Evolutionary conservation across 345 rosid species (phyloP).

Genomic region (Populus pruinosa): DNA sequence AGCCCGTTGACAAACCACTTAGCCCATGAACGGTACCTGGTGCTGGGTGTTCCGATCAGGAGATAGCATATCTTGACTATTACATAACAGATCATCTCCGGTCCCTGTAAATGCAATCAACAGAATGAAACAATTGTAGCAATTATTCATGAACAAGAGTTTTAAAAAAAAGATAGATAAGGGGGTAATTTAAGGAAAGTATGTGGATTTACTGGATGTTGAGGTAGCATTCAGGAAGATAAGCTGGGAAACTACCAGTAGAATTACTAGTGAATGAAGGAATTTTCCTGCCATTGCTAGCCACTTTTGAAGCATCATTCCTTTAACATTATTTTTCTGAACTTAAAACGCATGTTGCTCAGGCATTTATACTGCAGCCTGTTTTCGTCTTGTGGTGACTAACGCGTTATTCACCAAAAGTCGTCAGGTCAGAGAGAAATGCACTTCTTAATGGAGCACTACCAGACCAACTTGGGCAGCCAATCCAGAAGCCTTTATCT

Average conservation of each 20-base stretch:
- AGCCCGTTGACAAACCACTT: neutral
- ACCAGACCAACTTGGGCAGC: neutral
- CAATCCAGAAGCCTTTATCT: neutral
- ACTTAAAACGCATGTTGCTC: neutral
- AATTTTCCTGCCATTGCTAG: neutral
- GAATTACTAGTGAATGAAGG: neutral
- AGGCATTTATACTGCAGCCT: neutral
- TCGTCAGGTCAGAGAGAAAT: neutral
- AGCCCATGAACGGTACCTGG: neutral
- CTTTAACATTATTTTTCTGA: neutral
- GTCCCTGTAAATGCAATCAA: neutral
- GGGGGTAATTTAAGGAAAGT: neutral
- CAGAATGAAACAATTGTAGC: too few species aligned
- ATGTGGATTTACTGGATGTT: neutral
- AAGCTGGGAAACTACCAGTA: neutral
- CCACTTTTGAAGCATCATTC: neutral
- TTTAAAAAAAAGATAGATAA: neutral
- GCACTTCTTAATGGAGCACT: neutral
- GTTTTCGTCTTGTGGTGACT: neutral
- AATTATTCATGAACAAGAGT: neutral
- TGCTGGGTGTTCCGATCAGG: neutral
- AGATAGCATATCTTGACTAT: neutral
- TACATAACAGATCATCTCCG: neutral
- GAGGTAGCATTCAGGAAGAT: slow-evolving; percentile 8
- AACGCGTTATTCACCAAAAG: neutral